These are phyloP conservation scores for Echeveria elegans DNA, from an alignment of 164 flowering plant species.

Conservation along the genomic window DNA sequence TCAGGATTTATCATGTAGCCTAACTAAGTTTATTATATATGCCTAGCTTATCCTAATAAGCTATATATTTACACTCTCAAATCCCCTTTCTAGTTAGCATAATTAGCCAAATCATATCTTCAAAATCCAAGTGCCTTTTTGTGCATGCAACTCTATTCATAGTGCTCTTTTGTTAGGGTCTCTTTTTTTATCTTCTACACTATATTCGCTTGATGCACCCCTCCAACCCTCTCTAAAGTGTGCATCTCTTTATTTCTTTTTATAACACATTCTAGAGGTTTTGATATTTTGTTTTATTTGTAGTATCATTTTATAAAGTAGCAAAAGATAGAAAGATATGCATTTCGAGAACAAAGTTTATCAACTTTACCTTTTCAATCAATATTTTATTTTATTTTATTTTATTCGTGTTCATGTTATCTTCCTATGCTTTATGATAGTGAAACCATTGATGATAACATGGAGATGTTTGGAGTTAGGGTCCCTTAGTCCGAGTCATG, in stretches of 20 bases:
- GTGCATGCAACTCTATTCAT: not conserved
- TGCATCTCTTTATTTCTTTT: not conserved
- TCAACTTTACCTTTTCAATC: slow-evolving; percentile 5
- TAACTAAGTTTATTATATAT: not conserved
- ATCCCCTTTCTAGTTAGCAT: slow-evolving; percentile 3
- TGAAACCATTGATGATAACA: not conserved
- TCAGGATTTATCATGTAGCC: not conserved
- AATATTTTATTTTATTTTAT: not conserved
- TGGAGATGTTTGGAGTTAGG: slow-evolving; percentile 1
- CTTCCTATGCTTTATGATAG: not conserved
- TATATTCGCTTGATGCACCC: not conserved
- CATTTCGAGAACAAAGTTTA: not conserved
- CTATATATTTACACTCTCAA: no score
- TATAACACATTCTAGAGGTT: not conserved
- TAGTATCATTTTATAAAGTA: not conserved
- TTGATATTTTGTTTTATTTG: not conserved
- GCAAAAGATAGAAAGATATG: not conserved
- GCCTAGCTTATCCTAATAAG: not conserved
- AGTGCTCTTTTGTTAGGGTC: not conserved
- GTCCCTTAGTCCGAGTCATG: not conserved
- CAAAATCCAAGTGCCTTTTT: not conserved
- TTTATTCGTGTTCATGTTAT: not conserved
- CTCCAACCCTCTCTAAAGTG: not conserved
- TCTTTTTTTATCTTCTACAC: not conserved
- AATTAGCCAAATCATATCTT: slow-evolving; percentile 1